Evolutionary conservation across 2,329 filamentous ascomycete species (phyloP), one percentile per base, ranked within the genome.

Genomic region (Arthrobotrys entomopaga): DNA sequence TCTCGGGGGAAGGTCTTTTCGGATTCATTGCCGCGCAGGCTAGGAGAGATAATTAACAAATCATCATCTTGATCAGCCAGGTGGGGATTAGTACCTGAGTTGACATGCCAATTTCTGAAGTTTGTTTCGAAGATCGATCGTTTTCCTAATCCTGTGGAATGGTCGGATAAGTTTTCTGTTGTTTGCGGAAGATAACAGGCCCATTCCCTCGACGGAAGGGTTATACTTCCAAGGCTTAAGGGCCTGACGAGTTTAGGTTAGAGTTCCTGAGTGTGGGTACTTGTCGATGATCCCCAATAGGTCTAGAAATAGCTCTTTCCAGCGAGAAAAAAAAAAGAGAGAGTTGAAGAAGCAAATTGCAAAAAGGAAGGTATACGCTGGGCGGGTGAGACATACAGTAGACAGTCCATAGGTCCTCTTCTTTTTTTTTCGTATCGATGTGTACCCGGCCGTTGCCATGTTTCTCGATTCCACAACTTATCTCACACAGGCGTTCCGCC

Each of bases 111-210:
- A 29, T 22, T 34, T 34, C 29, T 15, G 42, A 40, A 24, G 20
- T 34, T 42, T 56, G 46, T 58, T 43, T 54, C 11, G 69, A 50
- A 10, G 69, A 73, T 73, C 69, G 69, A 73, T 73, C 69, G 22
- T 29, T 54, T 73, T 61, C 69, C 69, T 57, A 34, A 65, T 73
- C 29, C 56, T 61, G 24, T 57, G 61, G 69, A 73, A 73, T 73
- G 61, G 49, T 19, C 26, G 50, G 40, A 34, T 40, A 46, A 24
- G 22, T 58, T 58, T 42, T 61, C 46, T 46, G 65, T 50, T 65
- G 69, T 65, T 73, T 73, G 69, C 69, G 69, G 69, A 73, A 59
- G 67, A 65, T 54, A 65, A 65, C 26, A 59, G 48, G 67, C 46
- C 66, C 38, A 48, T 60, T 58, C 43, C 29, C 59, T 60, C 13